Base-by-base conservation (phyloP, 2,329 filamentous ascomycete species). In the Pseudogymnoascus sp. region DNA sequence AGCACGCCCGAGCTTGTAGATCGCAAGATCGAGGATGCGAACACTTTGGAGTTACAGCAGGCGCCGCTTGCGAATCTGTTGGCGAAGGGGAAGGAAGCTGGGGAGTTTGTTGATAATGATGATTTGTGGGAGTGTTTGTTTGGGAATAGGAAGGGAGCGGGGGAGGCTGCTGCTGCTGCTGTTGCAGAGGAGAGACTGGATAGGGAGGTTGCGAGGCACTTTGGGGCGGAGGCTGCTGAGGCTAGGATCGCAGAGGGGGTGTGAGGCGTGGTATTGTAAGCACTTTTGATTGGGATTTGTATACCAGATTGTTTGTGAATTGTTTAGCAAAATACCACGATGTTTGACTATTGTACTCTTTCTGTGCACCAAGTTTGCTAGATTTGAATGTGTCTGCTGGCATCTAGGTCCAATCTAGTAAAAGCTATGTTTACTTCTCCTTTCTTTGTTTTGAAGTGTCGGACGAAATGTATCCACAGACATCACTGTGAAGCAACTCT, bases 41-140 rank as follows among this genome's bases (percentile, higher is more conserved):
- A 97, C 71, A 91, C 91, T 3, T 77, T 90, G 52, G 91, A 97
- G 75, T 75, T 97, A 68, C 85, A 96, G 75, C 82, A 89, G 64
- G 89, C 88, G 5, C 80, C 84, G 0, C 75, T 95, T 36, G 82
- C 83, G 0, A 87, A 84, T 67, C 74, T 97, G 62, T 84, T 97
- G 75, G 84, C 82, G 39, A 87, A 87, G 66, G 84, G 86, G 25
- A 84, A 83, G 62, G 81, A 83, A 1, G 87, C 87, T 0, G 93
- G 93, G 0, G 94, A 97, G 75, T 78, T 90, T 62, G 90, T 97
- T 2, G 81, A 84, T 49, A 83, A 88, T 66, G 82, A 85, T 11
- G 93, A 97, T 72, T 72, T 97, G 45, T 97, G 92, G 93, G 84
- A 85, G 66, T 97, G 93, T 74, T 76, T 97, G 1, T 97, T 97